Evolutionary conservation across 441 rosid genomes (phyloP).

Genomic region (Eruca vesicaria): DNA sequence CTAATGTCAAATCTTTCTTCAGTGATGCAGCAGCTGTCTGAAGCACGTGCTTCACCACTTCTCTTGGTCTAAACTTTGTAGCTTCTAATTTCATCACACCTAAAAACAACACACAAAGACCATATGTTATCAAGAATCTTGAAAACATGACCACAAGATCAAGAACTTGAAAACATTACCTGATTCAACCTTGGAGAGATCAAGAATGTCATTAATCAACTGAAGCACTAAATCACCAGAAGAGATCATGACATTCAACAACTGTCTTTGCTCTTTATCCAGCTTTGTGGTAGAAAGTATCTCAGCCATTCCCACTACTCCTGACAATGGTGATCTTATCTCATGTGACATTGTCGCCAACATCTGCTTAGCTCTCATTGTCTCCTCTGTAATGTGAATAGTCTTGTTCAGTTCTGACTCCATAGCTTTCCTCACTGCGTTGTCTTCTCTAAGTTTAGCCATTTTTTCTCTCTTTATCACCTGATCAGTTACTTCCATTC

Average conservation of each 20-base stretch:
- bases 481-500: conserved; percentile 96
- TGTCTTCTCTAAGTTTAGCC: conserved; percentile 88
- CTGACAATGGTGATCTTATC: conserved; percentile 90
- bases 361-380: conserved; percentile 97
- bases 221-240: conserved; percentile 97
- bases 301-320: conserved; percentile 97
- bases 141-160: too few species aligned
- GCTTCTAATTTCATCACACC: conserved; percentile 97
- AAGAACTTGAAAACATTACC: conserved; percentile 36
- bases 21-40: conserved; percentile 97
- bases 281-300: conserved; percentile 78
- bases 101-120: background rate
- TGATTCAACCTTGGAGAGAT: conserved; percentile 98
- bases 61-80: conserved; percentile 87
- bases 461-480: conserved; percentile 84
- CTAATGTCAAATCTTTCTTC: conserved; percentile 72
- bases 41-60: conserved; percentile 89
- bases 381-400: conserved; percentile 99
- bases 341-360: conserved; percentile 98
- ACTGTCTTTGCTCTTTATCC: conserved; percentile 72
- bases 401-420: conserved; percentile 95
- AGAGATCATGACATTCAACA: conserved; percentile 89
- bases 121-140: background rate
- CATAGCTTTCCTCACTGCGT: conserved; percentile 93
- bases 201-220: conserved; percentile 90